Evolutionary conservation across 2,329 filamentous ascomycete species (phyloP).

Genomic region (Tolypocladium pustulatum): DNA sequence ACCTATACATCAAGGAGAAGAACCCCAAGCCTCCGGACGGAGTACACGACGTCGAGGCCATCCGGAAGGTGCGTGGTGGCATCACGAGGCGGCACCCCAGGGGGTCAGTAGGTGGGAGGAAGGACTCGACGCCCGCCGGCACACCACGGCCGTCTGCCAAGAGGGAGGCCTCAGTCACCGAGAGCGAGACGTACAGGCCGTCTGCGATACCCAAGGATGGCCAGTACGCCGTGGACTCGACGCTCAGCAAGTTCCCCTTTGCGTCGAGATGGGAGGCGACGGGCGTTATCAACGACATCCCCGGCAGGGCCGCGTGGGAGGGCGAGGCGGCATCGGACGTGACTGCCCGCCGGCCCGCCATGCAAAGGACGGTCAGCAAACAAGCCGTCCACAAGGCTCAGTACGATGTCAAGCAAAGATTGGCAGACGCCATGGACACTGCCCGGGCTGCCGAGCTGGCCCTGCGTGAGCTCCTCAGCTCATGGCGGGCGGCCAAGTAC

Average conservation of each 20-base stretch:
- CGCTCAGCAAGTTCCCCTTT: conserved; percentile 42
- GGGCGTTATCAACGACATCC: conserved; percentile 67
- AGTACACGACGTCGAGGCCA: conserved; percentile 82
- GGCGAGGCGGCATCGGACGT: conserved; percentile 23
- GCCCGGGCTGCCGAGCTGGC: conserved; percentile 76
- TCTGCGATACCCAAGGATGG: conserved; percentile 30
- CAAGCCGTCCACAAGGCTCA: conserved; percentile 48
- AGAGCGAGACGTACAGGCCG: conserved; percentile 24
- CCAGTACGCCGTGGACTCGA: conserved; percentile 31
- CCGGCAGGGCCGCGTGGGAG: conserved; percentile 27
- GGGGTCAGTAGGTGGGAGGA: conserved; percentile 46
- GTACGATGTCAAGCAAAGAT: conserved; percentile 51
- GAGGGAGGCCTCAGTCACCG: conserved; percentile 28
- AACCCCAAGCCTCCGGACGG: conserved; percentile 84
- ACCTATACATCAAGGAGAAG: conserved; percentile 87
- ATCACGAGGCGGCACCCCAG: conserved; percentile 82
- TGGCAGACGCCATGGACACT: conserved; percentile 65
- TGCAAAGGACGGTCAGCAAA: conserved; percentile 35
- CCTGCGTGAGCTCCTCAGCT: conserved; percentile 70
- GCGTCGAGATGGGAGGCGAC: conserved; percentile 65
- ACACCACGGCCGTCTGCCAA: conserved; percentile 34
- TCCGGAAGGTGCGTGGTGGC: conserved; percentile 67
- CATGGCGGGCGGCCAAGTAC: conserved; percentile 74
- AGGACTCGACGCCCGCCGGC: conserved; percentile 47
- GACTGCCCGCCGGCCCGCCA: conserved; percentile 20